These are phyloP conservation scores for Ceriops decandra DNA, from an alignment of 345 rosid species.

Conservation along the genomic window DNA sequence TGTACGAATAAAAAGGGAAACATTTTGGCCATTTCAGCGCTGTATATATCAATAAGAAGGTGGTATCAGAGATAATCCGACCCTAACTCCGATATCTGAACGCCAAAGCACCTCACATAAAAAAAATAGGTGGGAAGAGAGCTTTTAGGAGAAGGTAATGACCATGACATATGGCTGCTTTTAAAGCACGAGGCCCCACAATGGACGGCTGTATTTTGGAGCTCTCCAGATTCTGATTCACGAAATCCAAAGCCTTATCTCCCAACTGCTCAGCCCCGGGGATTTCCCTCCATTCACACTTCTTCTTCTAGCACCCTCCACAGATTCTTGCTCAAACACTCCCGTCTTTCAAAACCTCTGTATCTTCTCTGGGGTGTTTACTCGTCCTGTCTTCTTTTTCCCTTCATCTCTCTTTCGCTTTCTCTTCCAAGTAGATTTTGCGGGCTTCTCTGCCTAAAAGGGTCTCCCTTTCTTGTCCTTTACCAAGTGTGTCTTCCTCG, in stretches of 20 bases:
- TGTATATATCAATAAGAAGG: no score
- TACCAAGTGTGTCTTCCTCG: not conserved
- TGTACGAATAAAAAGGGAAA: no score
- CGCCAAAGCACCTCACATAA: no score
- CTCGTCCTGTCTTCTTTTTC: not conserved
- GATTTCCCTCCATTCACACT: slow-evolving; percentile 29
- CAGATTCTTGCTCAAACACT: not conserved
- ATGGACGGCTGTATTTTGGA: slow-evolving; percentile 15
- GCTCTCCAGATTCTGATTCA: slow-evolving; percentile 15
- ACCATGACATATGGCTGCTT: not conserved
- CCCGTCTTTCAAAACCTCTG: no score
- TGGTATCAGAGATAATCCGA: no score
- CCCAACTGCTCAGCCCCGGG: slow-evolving; percentile 1
- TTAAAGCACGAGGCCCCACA: slow-evolving; percentile 13
- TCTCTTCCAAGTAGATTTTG: not conserved
- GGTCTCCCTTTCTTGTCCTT: not conserved
- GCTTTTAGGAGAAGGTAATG: no score
- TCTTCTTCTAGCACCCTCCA: not conserved
- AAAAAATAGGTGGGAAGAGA: no score
- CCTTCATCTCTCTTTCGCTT: no score
- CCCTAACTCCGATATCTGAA: no score
- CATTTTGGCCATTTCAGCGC: no score
- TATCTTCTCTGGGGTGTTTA: no score
- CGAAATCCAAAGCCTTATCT: slow-evolving; percentile 32
- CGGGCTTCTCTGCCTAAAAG: no score